A percentile compares a stretch with the other conserved stretches of the same genome.
Evolutionary conservation across 371 early-diverging fungal genomes (phyloP).

Genomic region (Neoconidiobolus thromboides): DNA sequence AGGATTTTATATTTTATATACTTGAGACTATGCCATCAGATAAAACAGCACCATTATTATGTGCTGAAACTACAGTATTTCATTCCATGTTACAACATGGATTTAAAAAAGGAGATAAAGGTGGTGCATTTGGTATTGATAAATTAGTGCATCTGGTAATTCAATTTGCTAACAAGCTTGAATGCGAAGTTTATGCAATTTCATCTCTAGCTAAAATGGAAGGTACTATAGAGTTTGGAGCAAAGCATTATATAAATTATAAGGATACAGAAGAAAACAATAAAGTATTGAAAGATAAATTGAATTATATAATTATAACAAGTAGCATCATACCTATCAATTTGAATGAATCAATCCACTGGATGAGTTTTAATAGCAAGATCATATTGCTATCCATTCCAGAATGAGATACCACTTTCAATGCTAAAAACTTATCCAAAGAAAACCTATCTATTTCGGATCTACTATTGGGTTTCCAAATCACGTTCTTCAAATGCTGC

Average conservation of each 20-base stretch:
- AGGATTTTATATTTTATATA: constrained; percentile 25
- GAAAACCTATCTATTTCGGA: no score
- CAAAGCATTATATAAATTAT: constrained; percentile 24
- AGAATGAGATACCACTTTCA: no score
- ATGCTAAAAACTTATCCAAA: no score
- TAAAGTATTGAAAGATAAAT: no score
- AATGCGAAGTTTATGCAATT: constrained; percentile 41
- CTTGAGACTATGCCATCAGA: constrained; percentile 23
- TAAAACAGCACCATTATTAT: constrained; percentile 25
- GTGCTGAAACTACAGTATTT: constrained; percentile 53
- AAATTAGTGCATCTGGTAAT: constrained; percentile 50
- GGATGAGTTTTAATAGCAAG: no score
- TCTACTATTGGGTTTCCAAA: no score
- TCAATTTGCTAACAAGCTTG: constrained; percentile 39
- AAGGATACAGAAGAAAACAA: constrained; percentile 12
- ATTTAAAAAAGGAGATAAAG: constrained; percentile 29
- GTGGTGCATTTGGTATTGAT: constrained; percentile 50
- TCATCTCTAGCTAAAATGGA: constrained; percentile 26
- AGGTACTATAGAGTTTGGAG: constrained; percentile 47
- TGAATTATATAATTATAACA: no score
- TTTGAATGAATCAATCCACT: no score
- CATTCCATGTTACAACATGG: constrained; percentile 27
- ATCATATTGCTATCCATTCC: no score
- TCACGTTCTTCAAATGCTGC: no score
- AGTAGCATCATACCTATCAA: no score